A percentile compares a stretch with the other conserved stretches of the same genome.
Evolutionary conservation across 73 alveolate genomes (phyloP).

Genomic region (Paramecium biaurelia): DNA sequence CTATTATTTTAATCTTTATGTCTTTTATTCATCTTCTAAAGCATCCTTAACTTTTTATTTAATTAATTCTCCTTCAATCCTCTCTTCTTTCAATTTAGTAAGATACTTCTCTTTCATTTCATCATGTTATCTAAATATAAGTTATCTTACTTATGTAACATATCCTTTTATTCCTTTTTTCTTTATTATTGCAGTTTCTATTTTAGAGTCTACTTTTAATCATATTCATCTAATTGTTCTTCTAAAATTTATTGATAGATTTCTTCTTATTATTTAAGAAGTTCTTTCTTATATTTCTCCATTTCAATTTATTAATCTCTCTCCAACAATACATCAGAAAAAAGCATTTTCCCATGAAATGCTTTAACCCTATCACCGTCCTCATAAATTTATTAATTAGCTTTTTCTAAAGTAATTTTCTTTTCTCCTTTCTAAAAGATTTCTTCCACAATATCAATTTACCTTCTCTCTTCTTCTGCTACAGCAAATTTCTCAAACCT

Average conservation of each 20-base stretch:
- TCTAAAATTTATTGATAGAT: not conserved
- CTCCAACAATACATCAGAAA: conserved; percentile 15
- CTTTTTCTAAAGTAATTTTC: not conserved
- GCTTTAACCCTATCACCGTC: not conserved
- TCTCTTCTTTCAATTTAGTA: not conserved
- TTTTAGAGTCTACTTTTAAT: not conserved
- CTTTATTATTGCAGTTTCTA: not conserved
- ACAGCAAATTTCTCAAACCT: not conserved
- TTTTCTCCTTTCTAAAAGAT: not conserved
- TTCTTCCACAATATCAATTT: conserved; percentile 16
- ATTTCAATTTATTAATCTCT: conserved; percentile 4
- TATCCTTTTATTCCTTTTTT: not conserved
- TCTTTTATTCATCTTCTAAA: not conserved
- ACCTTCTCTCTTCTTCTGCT: conserved; percentile 35
- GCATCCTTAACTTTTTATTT: not conserved
- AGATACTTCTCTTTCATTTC: conserved; percentile 22
- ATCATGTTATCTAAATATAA: not conserved
- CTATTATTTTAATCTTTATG: not conserved
- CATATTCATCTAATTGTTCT: not conserved
- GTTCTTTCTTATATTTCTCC: not conserved
- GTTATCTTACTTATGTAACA: not conserved
- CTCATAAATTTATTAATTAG: conserved; percentile 9
- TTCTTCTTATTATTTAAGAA: not conserved
- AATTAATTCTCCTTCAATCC: conserved; percentile 40
- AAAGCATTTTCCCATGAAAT: not conserved